phyloP scores from a whole-genome alignment of 2,329 filamentous ascomycete species.

The Acephala macrosclerotiorum region DNA sequence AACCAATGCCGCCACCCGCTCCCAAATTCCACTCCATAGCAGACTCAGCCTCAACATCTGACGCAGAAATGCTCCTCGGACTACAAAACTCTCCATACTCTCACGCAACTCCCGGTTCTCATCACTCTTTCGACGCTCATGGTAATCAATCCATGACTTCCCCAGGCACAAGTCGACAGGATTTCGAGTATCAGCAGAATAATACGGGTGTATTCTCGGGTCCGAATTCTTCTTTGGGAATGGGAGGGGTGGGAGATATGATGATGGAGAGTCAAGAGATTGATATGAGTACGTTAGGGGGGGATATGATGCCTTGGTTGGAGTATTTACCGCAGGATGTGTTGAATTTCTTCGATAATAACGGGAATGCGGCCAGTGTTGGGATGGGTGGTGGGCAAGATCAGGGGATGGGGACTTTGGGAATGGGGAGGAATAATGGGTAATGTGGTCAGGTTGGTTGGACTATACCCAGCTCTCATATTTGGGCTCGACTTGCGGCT shows the following conservation, averaged over 20 bases:
- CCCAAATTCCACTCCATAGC: slow-evolving; percentile 44
- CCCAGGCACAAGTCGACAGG: slow-evolving; percentile 19
- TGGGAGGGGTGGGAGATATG: slow-evolving; percentile 53
- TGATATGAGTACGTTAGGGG: slow-evolving; percentile 73
- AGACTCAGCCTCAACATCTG: slow-evolving; percentile 49
- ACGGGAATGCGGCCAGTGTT: slow-evolving; percentile 1
- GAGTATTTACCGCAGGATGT: slow-evolving; percentile 76
- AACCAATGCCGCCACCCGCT: slow-evolving; percentile 42
- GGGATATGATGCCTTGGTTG: slow-evolving; percentile 78
- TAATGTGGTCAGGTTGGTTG: neutral
- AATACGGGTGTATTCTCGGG: slow-evolving; percentile 24
- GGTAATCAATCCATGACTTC: slow-evolving; percentile 24
- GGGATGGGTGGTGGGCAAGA: neutral
- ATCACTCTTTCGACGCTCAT: slow-evolving; percentile 21
- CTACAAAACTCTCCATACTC: slow-evolving; percentile 52
- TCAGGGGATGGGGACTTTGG: neutral
- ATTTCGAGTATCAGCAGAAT: slow-evolving; percentile 29
- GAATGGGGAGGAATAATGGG: slow-evolving; percentile 5
- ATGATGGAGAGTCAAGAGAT: slow-evolving; percentile 81
- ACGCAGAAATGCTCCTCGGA: slow-evolving; percentile 56
- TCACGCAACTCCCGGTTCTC: slow-evolving; percentile 15
- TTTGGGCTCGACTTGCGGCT: no score
- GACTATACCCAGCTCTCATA: neutral
- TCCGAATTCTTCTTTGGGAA: slow-evolving; percentile 34
- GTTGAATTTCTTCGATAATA: slow-evolving; percentile 57